Conservation (phyloP, 108 stramenopile genomes). For the Chaetoceros muelleri region DNA sequence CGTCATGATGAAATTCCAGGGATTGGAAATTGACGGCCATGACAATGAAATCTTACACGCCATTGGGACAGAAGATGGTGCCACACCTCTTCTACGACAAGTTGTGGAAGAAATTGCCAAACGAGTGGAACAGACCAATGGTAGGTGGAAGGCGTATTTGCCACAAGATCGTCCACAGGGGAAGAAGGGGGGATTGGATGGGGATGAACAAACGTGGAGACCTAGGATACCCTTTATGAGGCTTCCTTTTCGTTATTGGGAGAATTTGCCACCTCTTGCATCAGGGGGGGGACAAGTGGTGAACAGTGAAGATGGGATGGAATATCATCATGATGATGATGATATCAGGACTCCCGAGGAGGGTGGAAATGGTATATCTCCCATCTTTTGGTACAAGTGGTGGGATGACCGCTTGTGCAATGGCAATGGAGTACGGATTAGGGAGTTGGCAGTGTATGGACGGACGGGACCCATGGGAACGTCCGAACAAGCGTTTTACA, state of each 20-base stretch:
- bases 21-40: slow-evolving; percentile 63
- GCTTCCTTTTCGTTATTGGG: slow-evolving; percentile 53
- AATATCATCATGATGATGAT: too few species aligned
- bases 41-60: slow-evolving; percentile 55
- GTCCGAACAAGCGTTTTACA: slow-evolving; percentile 23
- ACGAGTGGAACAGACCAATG: slow-evolving; percentile 34
- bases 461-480: slow-evolving; percentile 19
- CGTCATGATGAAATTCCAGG: slow-evolving; percentile 50
- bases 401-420: slow-evolving; percentile 54
- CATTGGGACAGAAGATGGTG: slow-evolving; percentile 18
- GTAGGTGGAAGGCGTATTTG: slow-evolving; percentile 34
- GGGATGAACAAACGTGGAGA: slow-evolving; percentile 24
- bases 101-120: slow-evolving; percentile 39
- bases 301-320: slow-evolving; percentile 11
- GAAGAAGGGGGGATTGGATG: slow-evolving; percentile 12
- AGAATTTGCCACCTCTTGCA: slow-evolving; percentile 19
- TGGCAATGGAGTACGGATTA: slow-evolving; percentile 41
- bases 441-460: slow-evolving; percentile 57
- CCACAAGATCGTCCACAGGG: slow-evolving; percentile 44
- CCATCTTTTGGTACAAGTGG: slow-evolving; percentile 69
- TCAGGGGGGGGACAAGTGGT: not conserved
- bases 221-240: slow-evolving; percentile 70
- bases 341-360: slow-evolving; percentile 21
- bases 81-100: slow-evolving; percentile 11
- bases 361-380: slow-evolving; percentile 76